phyloP scores from a whole-genome alignment of 169 alveolate genomes.

The Theileria luwenshuni region DNA sequence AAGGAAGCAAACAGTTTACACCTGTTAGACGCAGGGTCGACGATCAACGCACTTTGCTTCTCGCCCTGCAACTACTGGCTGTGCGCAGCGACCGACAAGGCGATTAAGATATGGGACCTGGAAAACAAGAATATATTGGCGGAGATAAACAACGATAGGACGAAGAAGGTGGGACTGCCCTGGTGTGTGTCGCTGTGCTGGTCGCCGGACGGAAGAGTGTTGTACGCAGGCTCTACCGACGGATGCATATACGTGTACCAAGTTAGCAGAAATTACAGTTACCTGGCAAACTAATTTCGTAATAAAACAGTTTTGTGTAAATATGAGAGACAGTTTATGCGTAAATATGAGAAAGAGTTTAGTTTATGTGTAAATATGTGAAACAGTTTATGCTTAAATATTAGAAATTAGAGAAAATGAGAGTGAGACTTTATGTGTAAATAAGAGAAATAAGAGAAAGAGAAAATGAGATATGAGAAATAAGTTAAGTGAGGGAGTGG shows the following conservation, averaged over 20 bases:
- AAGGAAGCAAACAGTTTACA: constrained; percentile 93
- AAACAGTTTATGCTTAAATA: no score
- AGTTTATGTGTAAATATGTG: no score
- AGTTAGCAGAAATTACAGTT: constrained; percentile 72
- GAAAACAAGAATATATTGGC: constrained; percentile 91
- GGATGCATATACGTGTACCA: constrained; percentile 90
- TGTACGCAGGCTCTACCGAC: constrained; percentile 91
- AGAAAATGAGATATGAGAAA: no score
- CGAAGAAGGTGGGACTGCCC: constrained; percentile 90
- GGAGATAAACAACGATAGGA: constrained; percentile 87
- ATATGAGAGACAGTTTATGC: no score
- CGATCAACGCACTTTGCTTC: constrained; percentile 93
- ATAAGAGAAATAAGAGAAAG: no score
- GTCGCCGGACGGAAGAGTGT: constrained; percentile 91
- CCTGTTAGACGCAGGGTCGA: constrained; percentile 90
- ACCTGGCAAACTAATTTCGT: constrained; percentile 45
- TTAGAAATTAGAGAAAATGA: no score
- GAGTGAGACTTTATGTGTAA: no score
- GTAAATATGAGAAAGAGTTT: no score
- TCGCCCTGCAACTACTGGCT: constrained; percentile 96
- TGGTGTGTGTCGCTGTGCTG: constrained; percentile 93
- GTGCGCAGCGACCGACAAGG: constrained; percentile 93
- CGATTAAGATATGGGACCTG: constrained; percentile 92
- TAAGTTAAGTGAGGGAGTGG: no score
- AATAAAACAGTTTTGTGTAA: no score